Conservation (phyloP, 2,329 filamentous ascomycete species). For the Xylariaceae sp. region DNA sequence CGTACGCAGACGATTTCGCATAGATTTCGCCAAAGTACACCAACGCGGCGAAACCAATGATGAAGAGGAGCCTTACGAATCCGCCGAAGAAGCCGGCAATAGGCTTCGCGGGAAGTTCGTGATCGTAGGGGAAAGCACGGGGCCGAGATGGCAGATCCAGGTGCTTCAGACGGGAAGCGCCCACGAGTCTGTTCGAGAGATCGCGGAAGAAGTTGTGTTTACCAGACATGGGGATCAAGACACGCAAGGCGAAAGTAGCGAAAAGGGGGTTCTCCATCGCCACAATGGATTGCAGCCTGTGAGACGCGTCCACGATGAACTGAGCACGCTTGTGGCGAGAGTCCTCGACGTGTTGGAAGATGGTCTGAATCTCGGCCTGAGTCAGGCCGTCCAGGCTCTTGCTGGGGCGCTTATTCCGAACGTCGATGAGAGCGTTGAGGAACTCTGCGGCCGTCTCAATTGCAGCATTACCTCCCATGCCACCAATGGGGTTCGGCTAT, state of each 20-base stretch:
- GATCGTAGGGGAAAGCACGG: slow-evolving; percentile 13
- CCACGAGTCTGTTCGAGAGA: neutral
- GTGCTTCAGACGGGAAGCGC: slow-evolving; percentile 6
- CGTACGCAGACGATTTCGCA: neutral
- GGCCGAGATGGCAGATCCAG: slow-evolving; percentile 14
- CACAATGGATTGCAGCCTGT: slow-evolving; percentile 19
- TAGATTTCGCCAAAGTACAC: neutral
- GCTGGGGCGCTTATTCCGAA: slow-evolving; percentile 2
- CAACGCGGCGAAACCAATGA: neutral
- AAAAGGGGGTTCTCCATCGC: slow-evolving; percentile 19
- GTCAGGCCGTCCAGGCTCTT: slow-evolving; percentile 12
- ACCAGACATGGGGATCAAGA: neutral
- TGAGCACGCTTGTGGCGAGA: slow-evolving; percentile 16
- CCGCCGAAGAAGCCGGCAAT: neutral
- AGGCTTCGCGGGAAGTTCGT: slow-evolving; percentile 19
- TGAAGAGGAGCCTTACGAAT: neutral
- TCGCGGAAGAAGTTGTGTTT: slow-evolving; percentile 1
- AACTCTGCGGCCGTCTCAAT: slow-evolving; percentile 28
- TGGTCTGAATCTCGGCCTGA: slow-evolving; percentile 14
- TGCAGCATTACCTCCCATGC: slow-evolving; percentile 29
- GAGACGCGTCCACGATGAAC: slow-evolving; percentile 13
- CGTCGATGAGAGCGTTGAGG: slow-evolving; percentile 21
- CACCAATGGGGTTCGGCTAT: slow-evolving; percentile 27
- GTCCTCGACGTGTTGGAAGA: slow-evolving; percentile 21
- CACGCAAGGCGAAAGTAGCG: neutral